Base-by-base conservation (phyloP, 192 early-diverging fungal genomes). In the Coemansia aciculifera region DNA sequence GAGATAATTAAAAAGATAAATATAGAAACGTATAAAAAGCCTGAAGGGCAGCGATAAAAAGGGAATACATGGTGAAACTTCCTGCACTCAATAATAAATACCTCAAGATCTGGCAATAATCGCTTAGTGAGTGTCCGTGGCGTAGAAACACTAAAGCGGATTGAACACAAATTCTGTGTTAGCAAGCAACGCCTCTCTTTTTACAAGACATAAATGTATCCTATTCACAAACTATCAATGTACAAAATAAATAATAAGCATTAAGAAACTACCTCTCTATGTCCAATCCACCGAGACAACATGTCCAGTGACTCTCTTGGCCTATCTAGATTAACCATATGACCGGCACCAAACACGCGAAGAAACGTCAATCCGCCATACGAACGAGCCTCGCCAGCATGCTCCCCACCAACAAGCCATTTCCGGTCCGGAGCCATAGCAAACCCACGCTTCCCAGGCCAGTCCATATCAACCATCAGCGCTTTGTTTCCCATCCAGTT, bases 301-400 rank as follows among this genome's bases (percentile, higher is more conserved):
- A 98, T 90, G 66, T 92, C 91, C 40, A 90, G 72, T 24, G 89
- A 84, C 54, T 86, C 81, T 36, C 77, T 83, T 62, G 93, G 91
- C 84, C 94, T 91, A 78, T 95, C 94, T 69, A 91, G 89, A n/a
- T 94, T 92, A 3, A 89, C 88, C 92, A 94, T 94, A 64, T 94
- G 93, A 1, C 96, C 94, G 38, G 92, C 93, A 56, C 88, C 89
- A 72, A 86, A 94, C 5, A 94, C 86, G n/a, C 90, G 85, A 64
- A 99, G 74, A 85, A 92, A 99, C 12, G 93, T 88, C 46, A 97
- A 86, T n/a, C 77, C 79, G 27, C 86, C 87, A 52, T 73, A 84
- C 8, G 73, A 67, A 34, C 93, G 87, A 52, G 90, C 84, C 60
- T 94, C 90, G 9, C 87, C 88, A 12, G 80, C 85, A 19, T 63